A percentile compares a stretch with the other conserved stretches of the same genome.
Evolutionary conservation across 169 alveolate genomes (phyloP).

Genomic region (Plasmodium vivax): DNA sequence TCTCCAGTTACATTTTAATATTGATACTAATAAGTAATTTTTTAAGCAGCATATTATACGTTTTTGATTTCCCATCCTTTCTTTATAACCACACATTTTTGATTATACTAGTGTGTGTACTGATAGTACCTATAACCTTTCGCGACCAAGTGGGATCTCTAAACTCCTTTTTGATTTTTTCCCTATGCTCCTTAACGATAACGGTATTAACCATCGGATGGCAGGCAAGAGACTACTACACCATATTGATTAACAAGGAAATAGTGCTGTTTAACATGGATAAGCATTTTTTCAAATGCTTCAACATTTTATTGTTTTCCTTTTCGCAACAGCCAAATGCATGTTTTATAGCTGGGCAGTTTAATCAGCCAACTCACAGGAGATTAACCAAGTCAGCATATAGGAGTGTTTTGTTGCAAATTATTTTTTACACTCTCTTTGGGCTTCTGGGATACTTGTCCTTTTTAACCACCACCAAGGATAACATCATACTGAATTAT

Average conservation of each 20-base stretch:
- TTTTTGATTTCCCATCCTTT: constrained; percentile 34
- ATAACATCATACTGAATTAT: constrained; percentile 60
- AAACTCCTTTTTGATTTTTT: constrained; percentile 15
- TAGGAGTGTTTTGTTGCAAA: constrained; percentile 52
- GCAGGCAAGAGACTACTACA: constrained; percentile 20
- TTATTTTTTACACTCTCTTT: constrained; percentile 56
- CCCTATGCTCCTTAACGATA: constrained; percentile 37
- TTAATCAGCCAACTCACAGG: constrained; percentile 70
- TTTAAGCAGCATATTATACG: constrained; percentile 38
- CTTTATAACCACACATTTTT: constrained; percentile 17
- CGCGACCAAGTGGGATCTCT: constrained; percentile 50
- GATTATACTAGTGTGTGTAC: constrained; percentile 20
- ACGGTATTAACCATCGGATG: constrained; percentile 46
- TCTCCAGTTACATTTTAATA: constrained; percentile 47
- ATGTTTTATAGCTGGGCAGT: constrained; percentile 67
- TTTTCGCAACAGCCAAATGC: constrained; percentile 74
- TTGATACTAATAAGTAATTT: constrained; percentile 53
- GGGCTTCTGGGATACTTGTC: constrained; percentile 64
- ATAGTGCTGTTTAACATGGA: constrained; percentile 18
- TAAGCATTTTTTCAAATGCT: constrained; percentile 48
- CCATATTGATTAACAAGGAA: constrained; percentile 12
- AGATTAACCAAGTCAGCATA: constrained; percentile 69
- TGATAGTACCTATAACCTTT: constrained; percentile 49
- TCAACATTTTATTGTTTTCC: constrained; percentile 53
- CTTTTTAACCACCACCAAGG: constrained; percentile 46